Percentiles rank a stretch among this genome's conserved stretches.
Conservation (phyloP, 1,139 yeast species). For the Zygoascus hellenicus region DNA sequence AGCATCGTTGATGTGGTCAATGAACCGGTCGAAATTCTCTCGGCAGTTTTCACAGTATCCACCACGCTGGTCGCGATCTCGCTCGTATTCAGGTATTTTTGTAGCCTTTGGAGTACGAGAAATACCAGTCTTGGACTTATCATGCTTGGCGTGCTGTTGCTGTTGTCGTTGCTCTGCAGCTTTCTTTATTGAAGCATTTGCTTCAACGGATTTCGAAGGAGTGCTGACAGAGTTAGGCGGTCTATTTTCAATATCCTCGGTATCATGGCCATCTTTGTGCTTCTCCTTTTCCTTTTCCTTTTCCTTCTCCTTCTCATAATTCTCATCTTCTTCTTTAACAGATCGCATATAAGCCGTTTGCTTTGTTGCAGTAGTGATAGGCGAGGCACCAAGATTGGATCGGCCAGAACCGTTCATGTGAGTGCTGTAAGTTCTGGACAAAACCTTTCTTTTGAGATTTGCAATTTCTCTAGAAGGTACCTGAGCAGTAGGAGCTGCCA, state of each 20-base stretch:
- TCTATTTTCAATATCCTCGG: too few species aligned
- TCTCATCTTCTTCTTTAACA: conserved; percentile 16
- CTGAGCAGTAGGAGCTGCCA: conserved; percentile 62
- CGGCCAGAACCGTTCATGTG: neutral
- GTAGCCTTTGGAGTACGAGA: conserved; percentile 1
- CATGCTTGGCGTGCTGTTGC: neutral
- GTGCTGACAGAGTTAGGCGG: too few species aligned
- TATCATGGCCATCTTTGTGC: too few species aligned
- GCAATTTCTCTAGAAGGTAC: conserved; percentile 63
- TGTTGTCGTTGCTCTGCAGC: conserved; percentile 4
- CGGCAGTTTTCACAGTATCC: conserved; percentile 81
- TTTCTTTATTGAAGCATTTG: neutral
- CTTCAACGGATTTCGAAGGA: neutral
- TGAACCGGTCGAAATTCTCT: conserved; percentile 74
- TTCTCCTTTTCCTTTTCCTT: too few species aligned
- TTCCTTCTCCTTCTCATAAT: neutral
- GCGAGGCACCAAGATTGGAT: neutral
- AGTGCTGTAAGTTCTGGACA: conserved; percentile 17
- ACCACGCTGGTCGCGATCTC: conserved; percentile 21
- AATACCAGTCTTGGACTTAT: neutral
- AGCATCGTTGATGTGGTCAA: conserved; percentile 63
- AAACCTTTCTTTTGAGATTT: conserved; percentile 48
- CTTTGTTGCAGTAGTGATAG: neutral
- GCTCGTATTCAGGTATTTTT: conserved; percentile 2
- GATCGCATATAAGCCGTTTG: conserved; percentile 1